Conservation (phyloP, 345 rosid species). For the Corchorus capsularis region DNA sequence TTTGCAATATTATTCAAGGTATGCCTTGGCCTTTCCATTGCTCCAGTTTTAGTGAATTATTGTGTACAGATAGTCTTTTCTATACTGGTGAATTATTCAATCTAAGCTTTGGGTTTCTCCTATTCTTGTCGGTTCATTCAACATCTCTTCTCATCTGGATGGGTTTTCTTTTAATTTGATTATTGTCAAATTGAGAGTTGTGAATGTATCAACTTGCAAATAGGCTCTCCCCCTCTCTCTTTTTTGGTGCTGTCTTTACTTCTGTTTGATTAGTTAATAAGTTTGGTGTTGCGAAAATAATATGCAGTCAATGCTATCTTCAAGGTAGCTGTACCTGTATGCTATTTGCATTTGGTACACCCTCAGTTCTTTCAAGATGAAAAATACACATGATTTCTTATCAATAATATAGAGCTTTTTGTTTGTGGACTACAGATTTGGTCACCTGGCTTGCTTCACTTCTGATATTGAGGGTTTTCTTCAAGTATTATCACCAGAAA, state of each 20-base stretch:
- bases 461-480: conserved; percentile 76
- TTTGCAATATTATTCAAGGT: conserved; percentile 75
- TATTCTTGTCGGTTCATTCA: not conserved
- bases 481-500: conserved; percentile 62
- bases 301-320: not conserved
- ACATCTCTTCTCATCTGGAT: not conserved
- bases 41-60: not conserved
- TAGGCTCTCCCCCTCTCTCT: no score
- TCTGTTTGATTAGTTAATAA: not conserved
- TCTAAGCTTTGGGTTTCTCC: not conserved
- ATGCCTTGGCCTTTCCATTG: conserved; percentile 16
- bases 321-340: not conserved
- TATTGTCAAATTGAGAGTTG: conserved; percentile 4
- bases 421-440: conserved; percentile 62
- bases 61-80: not conserved
- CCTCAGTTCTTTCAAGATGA: not conserved
- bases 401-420: conserved; percentile 21
- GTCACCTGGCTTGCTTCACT: conserved; percentile 88
- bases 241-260: not conserved
- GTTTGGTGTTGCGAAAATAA: not conserved
- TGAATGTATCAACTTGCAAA: not conserved
- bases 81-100: not conserved
- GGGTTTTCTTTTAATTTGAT: conserved; percentile 12
- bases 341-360: not conserved
- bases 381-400: conserved; percentile 1